These are phyloP conservation scores for Leccinum rimulosum DNA, from an alignment of 768 basidiomycete species.

Conservation along the genomic window DNA sequence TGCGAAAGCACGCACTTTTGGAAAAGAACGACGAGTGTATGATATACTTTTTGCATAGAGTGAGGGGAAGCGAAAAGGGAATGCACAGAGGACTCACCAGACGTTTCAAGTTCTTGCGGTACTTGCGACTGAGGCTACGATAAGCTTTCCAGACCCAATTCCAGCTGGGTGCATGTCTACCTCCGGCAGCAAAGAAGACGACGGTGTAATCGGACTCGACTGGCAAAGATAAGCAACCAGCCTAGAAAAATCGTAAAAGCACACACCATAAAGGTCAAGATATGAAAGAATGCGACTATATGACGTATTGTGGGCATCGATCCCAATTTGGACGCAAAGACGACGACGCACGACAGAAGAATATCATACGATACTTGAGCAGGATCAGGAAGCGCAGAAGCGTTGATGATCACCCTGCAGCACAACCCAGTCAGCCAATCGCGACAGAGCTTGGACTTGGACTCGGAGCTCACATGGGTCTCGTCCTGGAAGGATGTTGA, in stretches of 20 bases:
- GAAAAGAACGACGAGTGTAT: conserved; percentile 88
- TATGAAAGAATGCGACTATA: conserved; percentile 72
- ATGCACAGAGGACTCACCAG: conserved; percentile 46
- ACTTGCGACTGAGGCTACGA: conserved; percentile 74
- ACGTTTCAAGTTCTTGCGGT: conserved; percentile 84
- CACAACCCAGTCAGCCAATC: conserved; percentile 9
- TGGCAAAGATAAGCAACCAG: conserved; percentile 28
- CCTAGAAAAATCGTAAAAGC: neutral
- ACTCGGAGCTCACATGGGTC: conserved; percentile 67
- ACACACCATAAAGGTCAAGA: conserved; percentile 74
- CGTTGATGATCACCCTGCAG: conserved; percentile 78
- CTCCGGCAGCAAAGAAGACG: conserved; percentile 83
- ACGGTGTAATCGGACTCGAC: conserved; percentile 90
- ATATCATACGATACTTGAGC: conserved; percentile 73
- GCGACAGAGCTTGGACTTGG: neutral
- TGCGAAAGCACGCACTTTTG: conserved; percentile 55
- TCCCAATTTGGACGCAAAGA: conserved; percentile 10
- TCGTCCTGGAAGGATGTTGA: conserved; percentile 52
- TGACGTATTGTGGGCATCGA: conserved; percentile 5
- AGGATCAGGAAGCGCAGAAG: conserved; percentile 82
- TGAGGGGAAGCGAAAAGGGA: conserved; percentile 3
- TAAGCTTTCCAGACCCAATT: conserved; percentile 94
- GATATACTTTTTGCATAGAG: conserved; percentile 56
- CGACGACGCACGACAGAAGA: conserved; percentile 58
- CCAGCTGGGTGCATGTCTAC: conserved; percentile 72